Evolutionary conservation across 2,329 filamentous ascomycete genomes (phyloP).

Genomic region (Talaromyces sp.): DNA sequence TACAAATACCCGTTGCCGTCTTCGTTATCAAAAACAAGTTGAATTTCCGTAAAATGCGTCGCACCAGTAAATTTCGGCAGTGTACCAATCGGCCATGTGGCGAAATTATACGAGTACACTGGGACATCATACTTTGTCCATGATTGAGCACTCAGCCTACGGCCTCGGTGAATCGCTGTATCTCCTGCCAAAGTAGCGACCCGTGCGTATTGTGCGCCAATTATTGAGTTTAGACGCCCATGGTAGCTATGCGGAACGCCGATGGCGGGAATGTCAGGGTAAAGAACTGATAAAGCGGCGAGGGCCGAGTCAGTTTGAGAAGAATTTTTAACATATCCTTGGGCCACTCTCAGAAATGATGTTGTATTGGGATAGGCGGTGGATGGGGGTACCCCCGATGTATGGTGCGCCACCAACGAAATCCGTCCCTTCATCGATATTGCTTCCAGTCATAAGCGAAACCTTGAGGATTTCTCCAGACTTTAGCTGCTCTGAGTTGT

Average conservation of each 20-base stretch:
- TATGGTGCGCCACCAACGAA: slow-evolving; percentile 35
- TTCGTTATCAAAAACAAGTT: not conserved
- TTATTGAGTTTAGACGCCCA: not conserved
- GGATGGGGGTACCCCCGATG: slow-evolving; percentile 48
- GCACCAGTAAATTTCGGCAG: not conserved
- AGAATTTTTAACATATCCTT: not conserved
- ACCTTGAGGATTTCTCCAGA: slow-evolving; percentile 49
- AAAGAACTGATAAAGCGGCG: not conserved
- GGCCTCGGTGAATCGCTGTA: not conserved
- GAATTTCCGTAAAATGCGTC: not conserved
- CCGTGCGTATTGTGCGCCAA: not conserved
- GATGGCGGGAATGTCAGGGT: not conserved
- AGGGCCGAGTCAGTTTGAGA: not conserved
- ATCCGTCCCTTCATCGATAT: slow-evolving; percentile 59
- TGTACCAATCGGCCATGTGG: not conserved
- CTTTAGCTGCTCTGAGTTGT: not conserved
- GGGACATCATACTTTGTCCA: not conserved
- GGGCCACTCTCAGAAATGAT: not conserved
- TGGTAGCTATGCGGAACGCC: not conserved
- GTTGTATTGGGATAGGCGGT: slow-evolving; percentile 43
- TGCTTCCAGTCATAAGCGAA: slow-evolving; percentile 58
- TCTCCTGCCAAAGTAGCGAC: not conserved
- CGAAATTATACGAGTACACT: not conserved
- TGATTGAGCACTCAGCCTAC: not conserved
- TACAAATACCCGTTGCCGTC: not conserved